Conservation (phyloP, 2,329 filamentous ascomycete species). For the Hypocrella siamensis region DNA sequence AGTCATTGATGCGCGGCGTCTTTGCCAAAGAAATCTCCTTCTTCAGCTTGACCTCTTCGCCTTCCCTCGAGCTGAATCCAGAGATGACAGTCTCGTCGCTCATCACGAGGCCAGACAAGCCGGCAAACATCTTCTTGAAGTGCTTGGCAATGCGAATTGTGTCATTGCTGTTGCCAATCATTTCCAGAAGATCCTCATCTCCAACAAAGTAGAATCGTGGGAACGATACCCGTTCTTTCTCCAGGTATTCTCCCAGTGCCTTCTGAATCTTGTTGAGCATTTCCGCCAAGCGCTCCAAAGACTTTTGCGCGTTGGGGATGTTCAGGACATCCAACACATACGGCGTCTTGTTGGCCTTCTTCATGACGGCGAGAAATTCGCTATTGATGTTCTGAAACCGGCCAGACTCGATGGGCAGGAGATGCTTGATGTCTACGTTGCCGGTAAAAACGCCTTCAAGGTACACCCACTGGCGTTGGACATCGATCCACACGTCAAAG, state of each 20-base stretch:
- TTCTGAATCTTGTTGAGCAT: constrained; percentile 98
- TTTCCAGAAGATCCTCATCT: constrained; percentile 94
- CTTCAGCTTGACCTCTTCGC: constrained; percentile 73
- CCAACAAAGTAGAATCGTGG: constrained; percentile 99
- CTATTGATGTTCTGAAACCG: constrained; percentile 99
- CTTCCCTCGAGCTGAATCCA: constrained; percentile 90
- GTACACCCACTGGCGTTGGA: constrained; percentile 99
- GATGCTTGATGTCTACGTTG: constrained; percentile 96
- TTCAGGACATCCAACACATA: constrained; percentile 92
- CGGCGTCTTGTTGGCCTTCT: constrained; percentile 94
- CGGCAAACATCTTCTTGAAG: constrained; percentile 99
- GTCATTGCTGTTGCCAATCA: constrained; percentile 98
- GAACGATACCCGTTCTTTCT: constrained; percentile 94
- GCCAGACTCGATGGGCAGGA: constrained; percentile 89
- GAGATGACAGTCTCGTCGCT: constrained; percentile 77
- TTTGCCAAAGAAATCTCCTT: constrained; percentile 85
- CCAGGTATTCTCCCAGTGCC: constrained; percentile 92
- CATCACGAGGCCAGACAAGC: constrained; percentile 77
- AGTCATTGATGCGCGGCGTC: constrained; percentile 95
- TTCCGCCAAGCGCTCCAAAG: constrained; percentile 87
- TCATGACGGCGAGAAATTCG: constrained; percentile 98
- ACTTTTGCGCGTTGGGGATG: constrained; percentile 92
- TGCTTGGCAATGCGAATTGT: constrained; percentile 93
- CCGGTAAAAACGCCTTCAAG: constrained; percentile 97
- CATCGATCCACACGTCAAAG: constrained; percentile 99